Evolutionary conservation across 495 filamentous ascomycete species (phyloP), one percentile per base, ranked within the genome.

Genomic region (Cudoniella acicularis): DNA sequence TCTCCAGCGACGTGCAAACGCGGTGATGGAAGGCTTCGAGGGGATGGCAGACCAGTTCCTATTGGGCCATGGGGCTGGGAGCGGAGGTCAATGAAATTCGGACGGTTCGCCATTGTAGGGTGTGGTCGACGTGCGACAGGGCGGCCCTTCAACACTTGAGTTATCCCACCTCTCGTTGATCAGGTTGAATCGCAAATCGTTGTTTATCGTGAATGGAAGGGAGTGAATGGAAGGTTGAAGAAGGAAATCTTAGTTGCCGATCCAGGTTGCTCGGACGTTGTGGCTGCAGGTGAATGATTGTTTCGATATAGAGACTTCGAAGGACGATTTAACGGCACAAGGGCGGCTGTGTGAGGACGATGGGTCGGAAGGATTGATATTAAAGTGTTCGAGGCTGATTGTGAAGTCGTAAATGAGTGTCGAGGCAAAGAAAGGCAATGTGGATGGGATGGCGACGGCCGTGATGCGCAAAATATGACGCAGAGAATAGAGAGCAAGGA

Each of bases 1-100:
- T 96, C 94, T 49, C 93, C 94, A 50, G 88, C 87, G 53, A 87
- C 78, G 68, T 93, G 89, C 60, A 92, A 75, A 52, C 88, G 84
- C 43, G 89, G 87, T 2, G 88, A 91, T 52, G 78, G 77, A 4
- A 87, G 72, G 10, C 82, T 74, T 40, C 79, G 72, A 24, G 76
- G 75, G 40, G 52, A 67, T 41, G 64, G 67, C 41, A 63, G 26
- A 36, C 49, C 63, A 13, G 61, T 67, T 45, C 59, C 70, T 45
- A 81, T 69, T 20, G 83, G 81, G 17, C 81, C 78, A 56, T 84
- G 81, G 21, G 87, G 88, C 54, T 79, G 77, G 13, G 86, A 85
- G 71, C 84, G 82, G 46, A 79, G 68, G 59, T 89, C 86, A 64
- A 84, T 77, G 57, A 82, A 78, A 49, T 79, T 80, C 43, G 84